These are phyloP conservation scores for Quercus agrifolia DNA, from an alignment of 306 rosid genomes.

Conservation along the genomic window DNA sequence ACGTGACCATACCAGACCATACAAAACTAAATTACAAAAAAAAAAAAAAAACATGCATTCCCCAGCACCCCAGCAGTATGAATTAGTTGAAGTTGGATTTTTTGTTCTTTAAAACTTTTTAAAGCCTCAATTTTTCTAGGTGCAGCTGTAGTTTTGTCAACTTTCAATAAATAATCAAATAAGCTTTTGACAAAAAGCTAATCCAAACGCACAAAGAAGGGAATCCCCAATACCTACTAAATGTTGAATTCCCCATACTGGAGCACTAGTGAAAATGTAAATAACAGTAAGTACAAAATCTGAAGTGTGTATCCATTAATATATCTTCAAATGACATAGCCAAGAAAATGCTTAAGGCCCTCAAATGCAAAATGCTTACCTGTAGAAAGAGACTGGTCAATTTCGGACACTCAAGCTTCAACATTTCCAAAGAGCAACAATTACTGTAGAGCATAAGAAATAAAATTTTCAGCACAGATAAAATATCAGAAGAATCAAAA, in stretches of 20 bases:
- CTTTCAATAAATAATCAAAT: no score
- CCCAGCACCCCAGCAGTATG: no score
- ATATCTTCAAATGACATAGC: neutral
- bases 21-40: no score
- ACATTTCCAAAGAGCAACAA: conserved; percentile 77
- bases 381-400: conserved; percentile 88
- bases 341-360: neutral
- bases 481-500: conserved; percentile 9
- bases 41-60: no score
- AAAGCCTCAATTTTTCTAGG: no score
- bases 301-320: neutral
- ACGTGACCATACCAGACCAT: no score
- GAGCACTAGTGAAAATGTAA: neutral
- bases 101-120: no score
- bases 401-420: conserved; percentile 83
- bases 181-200: no score
- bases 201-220: neutral
- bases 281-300: neutral
- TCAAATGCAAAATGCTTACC: conserved; percentile 40
- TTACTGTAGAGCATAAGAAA: conserved; percentile 47
- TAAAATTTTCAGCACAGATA: conserved; percentile 6
- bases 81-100: no score
- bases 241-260: neutral
- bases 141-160: no score
- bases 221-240: neutral